These are phyloP conservation scores for Psilocybe tampanensis DNA, from an alignment of 768 basidiomycete species.

Conservation along the genomic window DNA sequence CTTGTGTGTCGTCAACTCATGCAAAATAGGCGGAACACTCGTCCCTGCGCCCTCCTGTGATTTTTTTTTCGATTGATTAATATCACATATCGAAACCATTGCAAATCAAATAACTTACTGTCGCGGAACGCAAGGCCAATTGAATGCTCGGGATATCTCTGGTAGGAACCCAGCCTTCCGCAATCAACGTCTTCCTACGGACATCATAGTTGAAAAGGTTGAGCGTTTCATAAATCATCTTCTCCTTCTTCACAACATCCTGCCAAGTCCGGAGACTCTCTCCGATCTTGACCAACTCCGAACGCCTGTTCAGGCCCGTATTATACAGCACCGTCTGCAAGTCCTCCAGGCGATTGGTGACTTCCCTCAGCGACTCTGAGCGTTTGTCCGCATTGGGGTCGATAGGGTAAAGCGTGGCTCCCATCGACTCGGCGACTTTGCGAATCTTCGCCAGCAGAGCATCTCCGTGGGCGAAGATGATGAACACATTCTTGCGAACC, in stretches of 20 bases:
- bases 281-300: slow-evolving; percentile 82
- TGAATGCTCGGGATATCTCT: slow-evolving; percentile 89
- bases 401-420: slow-evolving; percentile 94
- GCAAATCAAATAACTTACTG: slow-evolving; percentile 46
- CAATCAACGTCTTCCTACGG: slow-evolving; percentile 90
- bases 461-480: slow-evolving; percentile 98
- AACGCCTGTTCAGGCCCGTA: slow-evolving; percentile 80
- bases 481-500: slow-evolving; percentile 97
- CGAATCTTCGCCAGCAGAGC: slow-evolving; percentile 94
- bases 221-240: slow-evolving; percentile 92
- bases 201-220: slow-evolving; percentile 96
- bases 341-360: slow-evolving; percentile 88
- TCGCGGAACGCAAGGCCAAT: slow-evolving; percentile 84
- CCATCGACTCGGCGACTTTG: slow-evolving; percentile 99
- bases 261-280: slow-evolving; percentile 89
- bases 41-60: slow-evolving; percentile 87
- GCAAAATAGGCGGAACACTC: slow-evolving; percentile 87
- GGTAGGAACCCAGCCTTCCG: slow-evolving; percentile 97
- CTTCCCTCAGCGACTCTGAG: slow-evolving; percentile 85
- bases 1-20: slow-evolving; percentile 86
- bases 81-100: background rate
- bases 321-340: slow-evolving; percentile 87
- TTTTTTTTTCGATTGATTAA: slow-evolving; percentile 4
- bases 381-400: slow-evolving; percentile 95
- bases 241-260: slow-evolving; percentile 94